Evolutionary conservation across 164 flowering plant genomes (phyloP), one percentile per base, ranked within the genome.

Genomic region (Nymphaea colorata): DNA sequence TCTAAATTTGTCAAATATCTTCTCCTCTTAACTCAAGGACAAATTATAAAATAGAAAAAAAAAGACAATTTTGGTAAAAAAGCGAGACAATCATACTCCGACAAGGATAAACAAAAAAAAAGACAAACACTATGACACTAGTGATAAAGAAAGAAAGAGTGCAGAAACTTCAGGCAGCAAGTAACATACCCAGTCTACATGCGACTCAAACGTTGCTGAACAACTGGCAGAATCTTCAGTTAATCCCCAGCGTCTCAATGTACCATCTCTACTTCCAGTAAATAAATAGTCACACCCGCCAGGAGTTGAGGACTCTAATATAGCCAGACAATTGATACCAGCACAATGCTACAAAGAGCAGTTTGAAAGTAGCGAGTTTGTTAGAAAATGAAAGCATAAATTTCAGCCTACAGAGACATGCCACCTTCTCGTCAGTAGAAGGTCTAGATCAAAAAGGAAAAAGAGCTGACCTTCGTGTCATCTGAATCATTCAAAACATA

Each of bases 221-320:
- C 89, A 94, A 44, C 86, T 82, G 11, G 95, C 90, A 67, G 74
- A 79, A 79, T 91, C 84, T 69, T 87, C 96, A 76, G 69, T 72
- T 64, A 94, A 61, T 41, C 78, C 78, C 99, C 99, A 94, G 80
- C 97, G 86, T 82, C 85, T 94, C 55, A 91, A 70, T 4, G 90
- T 94, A 61, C 99, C 93, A 85, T 94, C 99, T 74, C 99, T 91
- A 74, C 99, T 91, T 63, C 99, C 97, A 75, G 96, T 87, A 74
- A 91, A 89, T 16, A 94, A 79, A 76, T 80, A 79, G 67, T 90
- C 87, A 71, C 65, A n/a, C 12, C 76, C 78, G 74, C 79, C 84
- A 36, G 81, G 47, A 25, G 59, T 76, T 36, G 86, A 44, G 66
- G 93, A 78, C 78, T 85, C 86, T 60, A 77, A 77, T 44, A 84